These are phyloP conservation scores for Candida alai DNA, from an alignment of 805 yeast genomes.

Conservation along the genomic window DNA sequence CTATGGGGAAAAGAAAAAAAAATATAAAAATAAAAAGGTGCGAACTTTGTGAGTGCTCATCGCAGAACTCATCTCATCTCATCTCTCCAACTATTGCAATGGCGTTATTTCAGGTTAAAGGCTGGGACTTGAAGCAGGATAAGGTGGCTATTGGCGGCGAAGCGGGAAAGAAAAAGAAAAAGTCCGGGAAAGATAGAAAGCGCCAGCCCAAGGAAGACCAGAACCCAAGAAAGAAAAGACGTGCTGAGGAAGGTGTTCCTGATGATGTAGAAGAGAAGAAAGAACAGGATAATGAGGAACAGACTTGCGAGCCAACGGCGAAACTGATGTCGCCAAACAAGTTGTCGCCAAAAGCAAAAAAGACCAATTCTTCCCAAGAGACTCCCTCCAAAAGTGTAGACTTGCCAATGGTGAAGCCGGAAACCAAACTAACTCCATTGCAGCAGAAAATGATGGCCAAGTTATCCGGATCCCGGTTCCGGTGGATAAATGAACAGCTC, in stretches of 20 bases:
- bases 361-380: too few species aligned
- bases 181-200: slow-evolving; percentile 19
- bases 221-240: too few species aligned
- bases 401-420: slow-evolving; percentile 8
- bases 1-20: slow-evolving; percentile 4
- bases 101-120: slow-evolving; percentile 77
- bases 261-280: slow-evolving; percentile 5
- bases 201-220: slow-evolving; percentile 9
- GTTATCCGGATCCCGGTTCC: slow-evolving; percentile 88
- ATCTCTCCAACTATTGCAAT: slow-evolving; percentile 24
- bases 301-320: slow-evolving; percentile 7
- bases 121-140: slow-evolving; percentile 67
- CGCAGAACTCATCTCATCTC: slow-evolving; percentile 6
- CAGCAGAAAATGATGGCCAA: slow-evolving; percentile 96
- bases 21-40: too few species aligned
- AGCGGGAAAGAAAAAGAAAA: slow-evolving; percentile 23
- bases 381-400: too few species aligned
- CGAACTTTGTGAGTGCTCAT: too few species aligned
- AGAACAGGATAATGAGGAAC: slow-evolving; percentile 7
- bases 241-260: slow-evolving; percentile 1
- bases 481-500: slow-evolving; percentile 98
- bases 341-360: too few species aligned
- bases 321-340: slow-evolving; percentile 1
- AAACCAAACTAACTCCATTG: slow-evolving; percentile 64
- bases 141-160: slow-evolving; percentile 45